These are phyloP conservation scores for Eremochloa ophiuroides DNA, from an alignment of 176 grass and related monocot species.

Conservation along the genomic window DNA sequence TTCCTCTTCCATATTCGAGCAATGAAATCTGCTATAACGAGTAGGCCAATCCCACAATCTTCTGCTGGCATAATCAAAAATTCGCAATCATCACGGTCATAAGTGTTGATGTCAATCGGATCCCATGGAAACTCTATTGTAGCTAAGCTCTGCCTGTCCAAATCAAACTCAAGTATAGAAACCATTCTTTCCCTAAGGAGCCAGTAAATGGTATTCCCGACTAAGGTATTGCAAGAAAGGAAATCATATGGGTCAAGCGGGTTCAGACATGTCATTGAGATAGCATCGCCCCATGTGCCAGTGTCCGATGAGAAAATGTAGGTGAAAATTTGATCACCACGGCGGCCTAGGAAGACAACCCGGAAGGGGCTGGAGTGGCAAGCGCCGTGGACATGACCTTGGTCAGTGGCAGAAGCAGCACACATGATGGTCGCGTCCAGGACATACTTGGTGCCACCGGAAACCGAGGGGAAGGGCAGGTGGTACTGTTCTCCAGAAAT, in stretches of 20 bases:
- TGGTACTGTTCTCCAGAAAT: not conserved
- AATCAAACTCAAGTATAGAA: constrained; percentile 3
- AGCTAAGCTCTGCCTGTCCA: not conserved
- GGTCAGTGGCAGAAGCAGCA: not conserved
- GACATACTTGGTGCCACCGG: not conserved
- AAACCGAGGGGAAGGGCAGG: not conserved
- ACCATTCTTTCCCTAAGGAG: not conserved
- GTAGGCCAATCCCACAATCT: not conserved
- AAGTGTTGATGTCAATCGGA: not conserved
- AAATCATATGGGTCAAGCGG: not conserved
- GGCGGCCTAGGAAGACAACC: not conserved
- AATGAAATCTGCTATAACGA: not conserved
- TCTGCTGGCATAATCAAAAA: not conserved
- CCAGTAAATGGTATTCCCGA: constrained; percentile 5
- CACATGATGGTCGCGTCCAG: not conserved
- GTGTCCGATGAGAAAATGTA: constrained; percentile 10
- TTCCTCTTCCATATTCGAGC: not conserved
- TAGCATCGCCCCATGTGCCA: not conserved
- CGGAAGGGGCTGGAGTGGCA: not conserved
- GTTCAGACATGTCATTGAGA: not conserved
- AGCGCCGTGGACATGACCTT: not conserved
- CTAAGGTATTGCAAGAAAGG: not conserved
- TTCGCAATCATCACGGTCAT: not conserved
- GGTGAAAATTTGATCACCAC: not conserved
- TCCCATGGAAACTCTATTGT: not conserved